Evolutionary conservation across 495 filamentous ascomycete species (phyloP).

Genomic region (Penicillium silybi): DNA sequence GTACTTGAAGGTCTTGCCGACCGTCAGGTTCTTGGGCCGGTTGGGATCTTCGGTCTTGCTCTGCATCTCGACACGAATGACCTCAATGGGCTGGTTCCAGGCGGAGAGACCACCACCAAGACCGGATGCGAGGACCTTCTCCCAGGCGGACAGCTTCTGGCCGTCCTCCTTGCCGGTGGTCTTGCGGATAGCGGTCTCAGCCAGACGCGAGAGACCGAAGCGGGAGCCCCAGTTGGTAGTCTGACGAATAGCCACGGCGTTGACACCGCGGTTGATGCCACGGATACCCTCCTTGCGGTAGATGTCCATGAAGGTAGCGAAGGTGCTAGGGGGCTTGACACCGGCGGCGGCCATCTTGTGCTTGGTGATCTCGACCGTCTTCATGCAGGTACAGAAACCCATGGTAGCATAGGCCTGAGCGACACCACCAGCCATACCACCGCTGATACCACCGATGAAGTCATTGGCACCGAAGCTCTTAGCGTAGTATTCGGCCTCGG

Average conservation of each 20-base stretch:
- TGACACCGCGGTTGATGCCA: slow-evolving; percentile 97
- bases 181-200: slow-evolving; percentile 82
- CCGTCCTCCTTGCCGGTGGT: slow-evolving; percentile 74
- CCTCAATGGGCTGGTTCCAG: slow-evolving; percentile 99
- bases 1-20: slow-evolving; percentile 86
- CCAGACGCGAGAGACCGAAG: slow-evolving; percentile 87
- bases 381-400: slow-evolving; percentile 99
- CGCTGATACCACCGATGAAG: slow-evolving; percentile 82
- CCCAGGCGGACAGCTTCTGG: slow-evolving; percentile 68
- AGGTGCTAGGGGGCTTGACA: slow-evolving; percentile 80
- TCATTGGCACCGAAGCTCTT: slow-evolving; percentile 73
- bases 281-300: slow-evolving; percentile 90
- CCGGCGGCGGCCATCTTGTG: slow-evolving; percentile 86
- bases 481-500: slow-evolving; percentile 94
- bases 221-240: slow-evolving; percentile 99
- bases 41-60: slow-evolving; percentile 97
- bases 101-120: slow-evolving; percentile 90
- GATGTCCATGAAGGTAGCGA: slow-evolving; percentile 93
- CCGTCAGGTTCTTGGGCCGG: slow-evolving; percentile 96
- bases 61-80: slow-evolving; percentile 99
- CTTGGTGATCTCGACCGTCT: slow-evolving; percentile 99
- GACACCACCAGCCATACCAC: slow-evolving; percentile 91
- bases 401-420: slow-evolving; percentile 98
- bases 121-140: slow-evolving; percentile 87
- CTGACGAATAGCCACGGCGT: slow-evolving; percentile 95